Conservation (phyloP, 73 alveolate genomes). For the Symbiodinium natans region DNA sequence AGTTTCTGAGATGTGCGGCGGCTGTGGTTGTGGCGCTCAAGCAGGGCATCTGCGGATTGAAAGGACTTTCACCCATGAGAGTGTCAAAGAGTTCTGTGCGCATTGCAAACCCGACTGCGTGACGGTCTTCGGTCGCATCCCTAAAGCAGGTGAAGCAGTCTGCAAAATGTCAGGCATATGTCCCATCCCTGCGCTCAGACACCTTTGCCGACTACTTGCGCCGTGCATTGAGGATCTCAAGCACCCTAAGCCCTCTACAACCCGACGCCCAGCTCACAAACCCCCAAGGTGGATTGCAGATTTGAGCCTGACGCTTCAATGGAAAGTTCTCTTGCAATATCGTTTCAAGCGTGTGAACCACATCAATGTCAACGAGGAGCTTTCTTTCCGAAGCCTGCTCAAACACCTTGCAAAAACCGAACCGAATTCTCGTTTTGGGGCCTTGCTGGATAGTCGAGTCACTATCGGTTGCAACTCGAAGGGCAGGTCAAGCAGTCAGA, state of each 20-base stretch:
- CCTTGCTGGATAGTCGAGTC: slow-evolving; percentile 2
- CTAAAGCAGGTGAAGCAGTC: neutral
- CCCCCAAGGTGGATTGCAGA: slow-evolving; percentile 33
- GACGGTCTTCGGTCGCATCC: neutral
- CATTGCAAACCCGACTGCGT: neutral
- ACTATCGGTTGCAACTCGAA: neutral
- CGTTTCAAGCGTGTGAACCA: neutral
- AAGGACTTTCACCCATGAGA: neutral
- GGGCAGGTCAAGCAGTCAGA: neutral
- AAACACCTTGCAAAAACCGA: neutral
- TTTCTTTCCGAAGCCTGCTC: neutral
- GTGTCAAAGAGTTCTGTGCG: neutral
- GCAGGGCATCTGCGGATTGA: neutral
- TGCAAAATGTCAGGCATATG: neutral
- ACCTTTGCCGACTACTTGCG: neutral
- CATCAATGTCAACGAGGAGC: neutral
- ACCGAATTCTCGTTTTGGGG: neutral
- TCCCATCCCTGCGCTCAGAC: neutral
- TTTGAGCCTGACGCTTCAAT: neutral
- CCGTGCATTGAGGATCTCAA: neutral
- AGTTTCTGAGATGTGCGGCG: neutral
- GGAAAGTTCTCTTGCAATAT: neutral
- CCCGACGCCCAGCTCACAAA: neutral
- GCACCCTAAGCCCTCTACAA: too few species aligned
- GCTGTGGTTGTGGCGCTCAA: neutral